Base-by-base conservation (phyloP, 176 grass and related monocot genomes). In the Bromus sterilis region DNA sequence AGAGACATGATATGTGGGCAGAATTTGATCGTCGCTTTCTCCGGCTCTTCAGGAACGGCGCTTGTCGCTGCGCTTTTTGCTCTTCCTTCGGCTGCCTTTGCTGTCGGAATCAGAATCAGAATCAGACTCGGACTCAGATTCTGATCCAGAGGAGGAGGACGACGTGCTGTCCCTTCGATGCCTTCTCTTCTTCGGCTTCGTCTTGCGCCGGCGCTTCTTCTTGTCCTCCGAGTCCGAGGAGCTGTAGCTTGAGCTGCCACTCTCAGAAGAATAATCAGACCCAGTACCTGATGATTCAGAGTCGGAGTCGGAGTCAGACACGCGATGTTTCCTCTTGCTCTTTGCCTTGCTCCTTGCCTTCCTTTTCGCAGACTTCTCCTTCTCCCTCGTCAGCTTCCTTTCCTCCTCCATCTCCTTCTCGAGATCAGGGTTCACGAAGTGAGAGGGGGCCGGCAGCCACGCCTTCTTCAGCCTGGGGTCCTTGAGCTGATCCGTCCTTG, bases 391-490 rank as follows among this genome's bases (percentile, higher is more conserved):
- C 18, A 81, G 39, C 44, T 81, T 81, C 66, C 49, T 89, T 35
- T 86, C 92, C 24, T 59, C 84, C 35, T 78, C 84, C 82, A 28
- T 80, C 42, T 89, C 86, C 78, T 90, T 91, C 81, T 60, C 89
- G 56, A 91, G 75, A 83, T 93, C 91, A 77, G 86, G 86, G 33
- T 93, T 95, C 56, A 86, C 96, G 2, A 84, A 90, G 26, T 91
- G 84, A 70, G 76, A 87, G 24, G 89, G 81, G 56, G 82, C 93
- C 4, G 84, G 80, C 4, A 71, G 79, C 48, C 39, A 80, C 36
- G 68, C 88, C 79, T 99, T 95, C 86, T 93, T 99, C 78, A 93
- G 62, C 78, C 80, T 93, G 36, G 96, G 93, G 57, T 91, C 93
- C 69, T 98, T 98, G 21, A 95, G 85, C 58, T 93, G 86, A 41